A percentile compares a stretch with the other conserved stretches of the same genome.
phyloP scores from a whole-genome alignment of 768 basidiomycete genomes.

The Russula sp. region DNA sequence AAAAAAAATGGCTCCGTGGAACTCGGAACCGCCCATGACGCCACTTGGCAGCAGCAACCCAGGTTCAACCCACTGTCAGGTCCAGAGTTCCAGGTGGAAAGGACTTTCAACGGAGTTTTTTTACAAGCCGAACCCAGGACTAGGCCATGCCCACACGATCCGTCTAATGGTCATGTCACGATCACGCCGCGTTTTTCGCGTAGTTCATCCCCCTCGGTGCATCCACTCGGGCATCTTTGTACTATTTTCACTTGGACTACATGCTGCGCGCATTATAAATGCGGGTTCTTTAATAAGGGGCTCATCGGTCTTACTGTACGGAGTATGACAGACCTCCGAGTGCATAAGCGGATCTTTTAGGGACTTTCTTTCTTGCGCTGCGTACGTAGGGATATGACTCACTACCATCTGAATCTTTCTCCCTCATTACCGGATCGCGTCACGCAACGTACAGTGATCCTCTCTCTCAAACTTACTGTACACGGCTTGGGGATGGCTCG shows the following conservation, averaged over 20 bases:
- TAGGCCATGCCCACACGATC: neutral
- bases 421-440: neutral
- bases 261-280: too few species aligned
- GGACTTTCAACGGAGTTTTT: neutral
- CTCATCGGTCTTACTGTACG: neutral
- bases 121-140: neutral
- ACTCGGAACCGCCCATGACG: too few species aligned
- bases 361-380: neutral
- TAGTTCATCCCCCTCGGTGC: neutral
- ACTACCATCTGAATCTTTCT: neutral
- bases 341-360: neutral
- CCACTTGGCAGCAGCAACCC: neutral
- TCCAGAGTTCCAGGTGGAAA: neutral
- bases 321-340: neutral
- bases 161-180: neutral
- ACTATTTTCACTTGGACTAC: neutral
- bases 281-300: neutral
- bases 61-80: neutral
- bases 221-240: neutral
- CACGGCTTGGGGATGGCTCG: neutral
- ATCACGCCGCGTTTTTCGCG: too few species aligned
- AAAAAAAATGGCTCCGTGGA: too few species aligned
- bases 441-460: neutral
- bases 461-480: neutral
- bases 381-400: neutral